phyloP scores from a whole-genome alignment of 2,329 filamentous ascomycete species.

The Penicillium sp. region DNA sequence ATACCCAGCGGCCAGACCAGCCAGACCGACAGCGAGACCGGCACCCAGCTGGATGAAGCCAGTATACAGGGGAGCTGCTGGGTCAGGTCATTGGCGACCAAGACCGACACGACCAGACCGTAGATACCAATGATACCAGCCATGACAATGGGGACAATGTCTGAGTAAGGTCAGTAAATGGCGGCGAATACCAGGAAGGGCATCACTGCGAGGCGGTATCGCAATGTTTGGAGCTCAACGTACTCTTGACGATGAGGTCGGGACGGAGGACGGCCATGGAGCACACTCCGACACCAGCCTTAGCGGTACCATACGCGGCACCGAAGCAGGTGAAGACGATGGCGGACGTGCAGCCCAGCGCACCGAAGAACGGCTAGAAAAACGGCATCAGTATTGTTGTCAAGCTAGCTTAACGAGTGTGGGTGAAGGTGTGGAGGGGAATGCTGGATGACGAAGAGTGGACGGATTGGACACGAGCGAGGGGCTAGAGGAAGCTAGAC shows the following conservation, averaged over 20 bases:
- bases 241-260: constrained; percentile 99
- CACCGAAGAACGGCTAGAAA: constrained; percentile 80
- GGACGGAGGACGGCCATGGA: constrained; percentile 97
- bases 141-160: constrained; percentile 99
- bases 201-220: background rate
- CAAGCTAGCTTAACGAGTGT: background rate
- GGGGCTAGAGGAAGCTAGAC: constrained; percentile 44
- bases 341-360: constrained; percentile 91
- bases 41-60: constrained; percentile 82
- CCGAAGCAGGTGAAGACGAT: constrained; percentile 96
- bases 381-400: constrained; percentile 10
- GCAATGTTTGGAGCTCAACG: constrained; percentile 36
- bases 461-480: constrained; percentile 11
- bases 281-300: constrained; percentile 97
- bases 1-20: constrained; percentile 70
- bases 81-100: constrained; percentile 73
- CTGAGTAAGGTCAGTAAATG: constrained; percentile 46
- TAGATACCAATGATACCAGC: constrained; percentile 99
- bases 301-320: constrained; percentile 96
- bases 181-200: background rate
- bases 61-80: constrained; percentile 71
- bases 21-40: constrained; percentile 73
- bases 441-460: constrained; percentile 8
- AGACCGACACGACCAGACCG: constrained; percentile 79
- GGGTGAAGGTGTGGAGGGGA: constrained; percentile 5